These are phyloP conservation scores for Syncephalastrum contaminatum DNA, from an alignment of 371 early-diverging fungal species.

Conservation along the genomic window DNA sequence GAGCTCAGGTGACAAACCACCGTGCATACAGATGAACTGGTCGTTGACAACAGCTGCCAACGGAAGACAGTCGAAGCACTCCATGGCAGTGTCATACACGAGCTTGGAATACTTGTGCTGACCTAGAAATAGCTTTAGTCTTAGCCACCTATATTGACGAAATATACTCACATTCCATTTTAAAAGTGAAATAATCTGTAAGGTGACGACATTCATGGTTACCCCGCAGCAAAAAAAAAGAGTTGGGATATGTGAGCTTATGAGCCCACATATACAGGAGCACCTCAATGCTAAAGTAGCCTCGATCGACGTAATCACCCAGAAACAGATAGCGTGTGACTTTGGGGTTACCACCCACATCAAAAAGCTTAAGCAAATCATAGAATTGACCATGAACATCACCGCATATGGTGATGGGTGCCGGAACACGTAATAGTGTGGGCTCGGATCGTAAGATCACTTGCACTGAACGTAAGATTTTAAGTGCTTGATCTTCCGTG, in stretches of 20 bases:
- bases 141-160: background rate
- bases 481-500: slow-evolving; percentile 88
- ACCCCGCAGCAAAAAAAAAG: slow-evolving; percentile 92
- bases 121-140: slow-evolving; percentile 46
- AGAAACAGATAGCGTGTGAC: slow-evolving; percentile 88
- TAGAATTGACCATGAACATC: slow-evolving; percentile 99
- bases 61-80: slow-evolving; percentile 94
- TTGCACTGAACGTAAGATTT: slow-evolving; percentile 75
- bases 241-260: slow-evolving; percentile 92
- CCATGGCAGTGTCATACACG: slow-evolving; percentile 90
- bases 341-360: slow-evolving; percentile 94
- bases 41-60: slow-evolving; percentile 96
- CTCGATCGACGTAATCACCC: slow-evolving; percentile 99
- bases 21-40: slow-evolving; percentile 98
- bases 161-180: slow-evolving; percentile 81
- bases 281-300: slow-evolving; percentile 90
- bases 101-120: slow-evolving; percentile 93
- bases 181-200: slow-evolving; percentile 98
- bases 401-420: slow-evolving; percentile 96
- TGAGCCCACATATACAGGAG: slow-evolving; percentile 87
- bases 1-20: slow-evolving; percentile 96
- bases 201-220: slow-evolving; percentile 98
- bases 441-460: slow-evolving; percentile 77
- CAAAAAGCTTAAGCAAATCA: slow-evolving; percentile 98
- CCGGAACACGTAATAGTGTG: slow-evolving; percentile 84